Evolutionary conservation across 208 protist species (phyloP).

Genomic region (Strigomonas galati): DNA sequence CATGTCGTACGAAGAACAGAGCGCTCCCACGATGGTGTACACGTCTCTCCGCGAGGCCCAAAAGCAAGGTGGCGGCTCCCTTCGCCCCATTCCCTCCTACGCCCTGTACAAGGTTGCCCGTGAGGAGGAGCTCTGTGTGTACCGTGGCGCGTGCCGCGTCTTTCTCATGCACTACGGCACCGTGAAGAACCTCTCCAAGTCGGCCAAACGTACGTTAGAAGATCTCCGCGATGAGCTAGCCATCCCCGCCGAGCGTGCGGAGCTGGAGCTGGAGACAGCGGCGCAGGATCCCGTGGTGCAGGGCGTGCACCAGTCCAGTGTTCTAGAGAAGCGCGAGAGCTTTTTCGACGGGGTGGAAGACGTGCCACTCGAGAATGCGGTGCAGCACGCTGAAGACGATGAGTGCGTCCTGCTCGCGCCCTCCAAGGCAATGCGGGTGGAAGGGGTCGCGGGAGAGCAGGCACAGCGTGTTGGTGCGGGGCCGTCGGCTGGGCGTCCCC

Average conservation of each 20-base stretch:
- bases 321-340: constrained; percentile 51
- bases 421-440: constrained; percentile 20
- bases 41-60: constrained; percentile 43
- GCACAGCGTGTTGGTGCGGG: background rate
- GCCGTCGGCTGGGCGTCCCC: background rate
- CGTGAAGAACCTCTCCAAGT: constrained; percentile 26
- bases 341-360: constrained; percentile 89
- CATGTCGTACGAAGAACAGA: background rate
- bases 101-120: constrained; percentile 78
- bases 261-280: constrained; percentile 51
- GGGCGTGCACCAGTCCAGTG: constrained; percentile 41
- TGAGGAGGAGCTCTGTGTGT: constrained; percentile 75
- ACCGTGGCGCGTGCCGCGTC: constrained; percentile 73
- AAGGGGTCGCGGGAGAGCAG: background rate
- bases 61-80: constrained; percentile 15
- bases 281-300: constrained; percentile 45
- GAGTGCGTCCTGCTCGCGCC: constrained; percentile 23
- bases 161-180: constrained; percentile 70
- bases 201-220: constrained; percentile 61
- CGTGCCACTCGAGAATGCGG: constrained; percentile 33
- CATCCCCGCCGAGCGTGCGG: constrained; percentile 39
- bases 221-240: constrained; percentile 64
- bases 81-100: constrained; percentile 52
- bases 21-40: constrained; percentile 40
- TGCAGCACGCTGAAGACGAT: constrained; percentile 39